Evolutionary conservation across 2,329 filamentous ascomycete species (phyloP).

Genomic region (Delphinella strobiligena): DNA sequence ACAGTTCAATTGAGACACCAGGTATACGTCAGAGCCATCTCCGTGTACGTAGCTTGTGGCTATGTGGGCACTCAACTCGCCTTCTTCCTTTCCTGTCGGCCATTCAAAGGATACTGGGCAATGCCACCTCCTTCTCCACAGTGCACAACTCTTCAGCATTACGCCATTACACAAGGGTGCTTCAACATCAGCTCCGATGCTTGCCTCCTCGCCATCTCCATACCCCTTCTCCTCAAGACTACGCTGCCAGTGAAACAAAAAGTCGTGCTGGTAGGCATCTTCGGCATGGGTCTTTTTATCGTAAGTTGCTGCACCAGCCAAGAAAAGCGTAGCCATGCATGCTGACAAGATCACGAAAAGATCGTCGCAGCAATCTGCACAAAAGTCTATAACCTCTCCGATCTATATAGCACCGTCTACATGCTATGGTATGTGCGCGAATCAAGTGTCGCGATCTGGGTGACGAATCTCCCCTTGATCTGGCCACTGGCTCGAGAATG

Average conservation of each 20-base stretch:
- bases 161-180: slow-evolving; percentile 44
- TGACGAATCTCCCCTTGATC: slow-evolving; percentile 42
- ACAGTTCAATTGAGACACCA: slow-evolving; percentile 18
- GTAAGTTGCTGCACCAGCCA: too few relatives aligned
- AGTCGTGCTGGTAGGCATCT: slow-evolving; percentile 32
- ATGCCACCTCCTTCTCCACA: slow-evolving; percentile 42
- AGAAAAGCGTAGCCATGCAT: slow-evolving; percentile 19
- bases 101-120: slow-evolving; percentile 46
- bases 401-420: slow-evolving; percentile 26
- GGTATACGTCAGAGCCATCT: slow-evolving; percentile 33
- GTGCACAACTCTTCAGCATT: slow-evolving; percentile 45
- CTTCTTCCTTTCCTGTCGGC: slow-evolving; percentile 42
- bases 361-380: slow-evolving; percentile 32
- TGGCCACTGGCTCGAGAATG: slow-evolving; percentile 38
- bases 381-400: slow-evolving; percentile 34
- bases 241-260: slow-evolving; percentile 40
- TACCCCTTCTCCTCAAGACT: slow-evolving; percentile 41
- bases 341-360: slow-evolving; percentile 8
- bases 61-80: slow-evolving; percentile 42
- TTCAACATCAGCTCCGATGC: slow-evolving; percentile 50
- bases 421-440: slow-evolving; percentile 23
- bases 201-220: slow-evolving; percentile 44
- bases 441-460: slow-evolving; percentile 39
- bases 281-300: slow-evolving; percentile 38
- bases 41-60: slow-evolving; percentile 33